These are phyloP conservation scores for Ceriops zippeliana DNA, from an alignment of 345 rosid species.

Conservation along the genomic window DNA sequence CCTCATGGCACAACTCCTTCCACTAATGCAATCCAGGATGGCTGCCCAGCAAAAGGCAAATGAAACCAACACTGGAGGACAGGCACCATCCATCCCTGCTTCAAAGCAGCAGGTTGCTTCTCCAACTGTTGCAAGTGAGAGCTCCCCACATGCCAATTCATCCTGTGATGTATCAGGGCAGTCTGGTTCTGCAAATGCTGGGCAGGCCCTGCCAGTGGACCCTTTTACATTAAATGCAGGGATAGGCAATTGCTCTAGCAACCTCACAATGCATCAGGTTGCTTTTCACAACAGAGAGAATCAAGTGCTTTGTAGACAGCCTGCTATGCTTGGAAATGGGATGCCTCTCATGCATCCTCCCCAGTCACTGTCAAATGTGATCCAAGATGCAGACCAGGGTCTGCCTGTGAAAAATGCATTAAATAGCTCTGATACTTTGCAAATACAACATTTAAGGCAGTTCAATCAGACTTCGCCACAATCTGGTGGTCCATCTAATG, in stretches of 20 bases:
- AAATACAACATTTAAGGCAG: constrained; percentile 66
- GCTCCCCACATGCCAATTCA: constrained; percentile 72
- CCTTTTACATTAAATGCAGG: constrained; percentile 53
- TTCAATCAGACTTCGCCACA: constrained; percentile 55
- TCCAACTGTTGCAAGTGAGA: constrained; percentile 61
- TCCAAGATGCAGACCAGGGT: constrained; percentile 51
- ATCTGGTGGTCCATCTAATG: constrained; percentile 46
- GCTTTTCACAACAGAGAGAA: constrained; percentile 61
- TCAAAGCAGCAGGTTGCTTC: constrained; percentile 73
- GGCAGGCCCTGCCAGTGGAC: constrained; percentile 44
- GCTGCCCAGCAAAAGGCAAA: constrained; percentile 67
- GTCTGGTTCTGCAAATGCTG: constrained; percentile 62
- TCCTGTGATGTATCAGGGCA: constrained; percentile 76
- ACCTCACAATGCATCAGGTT: constrained; percentile 52
- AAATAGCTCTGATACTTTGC: constrained; percentile 50
- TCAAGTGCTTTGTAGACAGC: constrained; percentile 53
- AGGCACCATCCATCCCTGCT: constrained; percentile 47
- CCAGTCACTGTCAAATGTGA: constrained; percentile 50
- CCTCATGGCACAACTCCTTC: constrained; percentile 75
- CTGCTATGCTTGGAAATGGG: constrained; percentile 56
- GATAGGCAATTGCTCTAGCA: constrained; percentile 37
- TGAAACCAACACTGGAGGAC: constrained; percentile 49
- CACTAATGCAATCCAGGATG: constrained; percentile 76
- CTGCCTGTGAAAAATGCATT: constrained; percentile 46
- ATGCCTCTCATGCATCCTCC: constrained; percentile 64